These are phyloP conservation scores for Daldinia loculata DNA, from an alignment of 495 filamentous ascomycete species.

Conservation along the genomic window DNA sequence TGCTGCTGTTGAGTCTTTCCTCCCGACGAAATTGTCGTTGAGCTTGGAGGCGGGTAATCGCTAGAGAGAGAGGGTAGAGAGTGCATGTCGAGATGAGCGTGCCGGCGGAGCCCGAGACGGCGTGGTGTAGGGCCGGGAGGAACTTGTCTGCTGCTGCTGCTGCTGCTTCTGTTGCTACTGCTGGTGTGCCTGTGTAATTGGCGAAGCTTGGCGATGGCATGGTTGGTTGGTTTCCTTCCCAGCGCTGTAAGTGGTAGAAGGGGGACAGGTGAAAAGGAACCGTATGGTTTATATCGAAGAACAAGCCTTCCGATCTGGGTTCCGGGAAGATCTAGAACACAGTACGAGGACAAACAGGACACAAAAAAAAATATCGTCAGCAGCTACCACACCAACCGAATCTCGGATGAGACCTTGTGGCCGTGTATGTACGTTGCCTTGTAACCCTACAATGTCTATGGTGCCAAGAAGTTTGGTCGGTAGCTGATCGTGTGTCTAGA, in stretches of 20 bases:
- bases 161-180: neutral
- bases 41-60: slow-evolving; percentile 84
- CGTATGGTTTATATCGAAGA: slow-evolving; percentile 28
- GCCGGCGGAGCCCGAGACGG: slow-evolving; percentile 79
- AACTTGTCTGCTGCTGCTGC: slow-evolving; percentile 48
- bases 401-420: slow-evolving; percentile 20
- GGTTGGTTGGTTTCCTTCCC: slow-evolving; percentile 21
- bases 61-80: slow-evolving; percentile 85
- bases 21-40: slow-evolving; percentile 68
- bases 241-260: slow-evolving; percentile 23
- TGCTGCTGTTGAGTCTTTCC: slow-evolving; percentile 30
- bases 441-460: slow-evolving; percentile 27
- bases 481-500: slow-evolving; percentile 26
- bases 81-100: slow-evolving; percentile 81
- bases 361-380: slow-evolving; percentile 1
- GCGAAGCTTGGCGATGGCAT: slow-evolving; percentile 31
- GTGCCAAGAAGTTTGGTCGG: slow-evolving; percentile 33
- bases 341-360: neutral
- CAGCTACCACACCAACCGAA: slow-evolving; percentile 29
- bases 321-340: slow-evolving; percentile 15
- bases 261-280: slow-evolving; percentile 3
- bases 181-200: slow-evolving; percentile 20
- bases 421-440: slow-evolving; percentile 14
- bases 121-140: slow-evolving; percentile 89
- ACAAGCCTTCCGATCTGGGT: slow-evolving; percentile 29